phyloP scores from a whole-genome alignment of 768 basidiomycete genomes.

The Harrya chromipes region DNA sequence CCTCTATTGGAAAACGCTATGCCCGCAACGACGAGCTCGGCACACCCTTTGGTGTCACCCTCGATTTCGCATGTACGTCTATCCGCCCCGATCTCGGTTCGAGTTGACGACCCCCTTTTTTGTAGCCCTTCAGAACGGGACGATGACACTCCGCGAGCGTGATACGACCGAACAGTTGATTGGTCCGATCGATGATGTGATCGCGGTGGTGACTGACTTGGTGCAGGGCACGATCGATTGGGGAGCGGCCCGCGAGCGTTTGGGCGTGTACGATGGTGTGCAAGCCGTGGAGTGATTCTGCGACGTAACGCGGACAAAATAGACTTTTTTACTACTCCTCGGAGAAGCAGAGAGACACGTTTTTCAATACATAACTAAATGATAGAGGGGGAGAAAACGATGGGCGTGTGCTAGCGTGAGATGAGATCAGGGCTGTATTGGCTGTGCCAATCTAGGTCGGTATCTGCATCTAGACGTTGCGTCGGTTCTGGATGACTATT shows the following conservation, averaged over 20 bases:
- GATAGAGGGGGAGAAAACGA: too few species aligned
- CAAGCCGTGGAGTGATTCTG: slow-evolving; percentile 65
- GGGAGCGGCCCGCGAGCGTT: slow-evolving; percentile 64
- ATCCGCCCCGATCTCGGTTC: neutral
- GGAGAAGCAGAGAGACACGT: neutral
- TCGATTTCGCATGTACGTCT: slow-evolving; percentile 83
- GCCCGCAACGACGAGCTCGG: slow-evolving; percentile 98
- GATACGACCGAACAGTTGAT: slow-evolving; percentile 94
- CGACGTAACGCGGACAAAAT: neutral
- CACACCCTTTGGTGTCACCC: slow-evolving; percentile 93
- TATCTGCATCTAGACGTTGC: neutral
- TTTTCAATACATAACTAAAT: too few species aligned
- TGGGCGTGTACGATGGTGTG: slow-evolving; percentile 83
- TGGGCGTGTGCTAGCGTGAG: too few species aligned
- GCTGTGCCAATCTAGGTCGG: neutral
- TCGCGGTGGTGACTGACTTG: slow-evolving; percentile 73
- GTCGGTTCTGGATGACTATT: too few species aligned
- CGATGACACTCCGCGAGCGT: slow-evolving; percentile 93
- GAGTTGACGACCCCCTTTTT: neutral
- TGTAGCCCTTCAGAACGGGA: slow-evolving; percentile 78
- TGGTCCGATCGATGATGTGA: slow-evolving; percentile 86
- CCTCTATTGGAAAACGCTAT: slow-evolving; percentile 95
- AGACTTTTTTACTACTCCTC: slow-evolving; percentile 14
- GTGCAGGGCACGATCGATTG: slow-evolving; percentile 75
- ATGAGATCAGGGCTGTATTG: slow-evolving; percentile 1